phyloP scores from a whole-genome alignment of 2,329 filamentous ascomycete genomes.

The Meredithiella fracta region DNA sequence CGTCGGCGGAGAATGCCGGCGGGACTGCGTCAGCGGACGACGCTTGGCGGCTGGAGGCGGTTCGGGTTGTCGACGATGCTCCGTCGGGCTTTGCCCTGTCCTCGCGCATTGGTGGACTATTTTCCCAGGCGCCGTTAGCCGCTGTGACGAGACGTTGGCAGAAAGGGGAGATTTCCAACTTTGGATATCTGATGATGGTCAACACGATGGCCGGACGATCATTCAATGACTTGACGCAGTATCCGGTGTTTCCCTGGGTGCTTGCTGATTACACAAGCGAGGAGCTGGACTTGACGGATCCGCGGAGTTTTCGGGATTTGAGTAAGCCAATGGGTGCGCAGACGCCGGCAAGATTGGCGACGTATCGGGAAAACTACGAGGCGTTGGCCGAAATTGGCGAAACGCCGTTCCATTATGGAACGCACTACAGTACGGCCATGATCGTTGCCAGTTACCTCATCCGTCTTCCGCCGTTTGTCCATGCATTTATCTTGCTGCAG shows the following conservation, averaged over 20 bases:
- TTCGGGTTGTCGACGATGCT: slow-evolving; percentile 36
- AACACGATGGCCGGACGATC: slow-evolving; percentile 95
- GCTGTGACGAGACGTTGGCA: slow-evolving; percentile 72
- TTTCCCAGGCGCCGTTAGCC: slow-evolving; percentile 57
- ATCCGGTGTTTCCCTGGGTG: slow-evolving; percentile 96
- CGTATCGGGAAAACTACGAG: slow-evolving; percentile 70
- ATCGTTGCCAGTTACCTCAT: slow-evolving; percentile 95
- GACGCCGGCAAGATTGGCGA: slow-evolving; percentile 53
- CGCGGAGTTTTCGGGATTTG: slow-evolving; percentile 73
- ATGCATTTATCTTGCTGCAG: slow-evolving; percentile 85
- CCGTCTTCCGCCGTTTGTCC: slow-evolving; percentile 84
- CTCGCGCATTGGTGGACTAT: slow-evolving; percentile 57
- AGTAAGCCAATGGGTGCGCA: slow-evolving; percentile 96
- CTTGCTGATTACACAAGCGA: slow-evolving; percentile 90
- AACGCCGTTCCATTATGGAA: slow-evolving; percentile 90
- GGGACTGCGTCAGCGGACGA: slow-evolving; percentile 40
- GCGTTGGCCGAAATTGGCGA: slow-evolving; percentile 86
- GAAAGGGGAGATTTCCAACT: slow-evolving; percentile 90
- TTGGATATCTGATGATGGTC: slow-evolving; percentile 95
- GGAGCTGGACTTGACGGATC: slow-evolving; percentile 72
- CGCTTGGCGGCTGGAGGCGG: slow-evolving; percentile 75
- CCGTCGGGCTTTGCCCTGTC: slow-evolving; percentile 35
- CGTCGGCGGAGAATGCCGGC: slow-evolving; percentile 43
- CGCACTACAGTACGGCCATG: slow-evolving; percentile 98
- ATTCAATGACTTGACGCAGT: slow-evolving; percentile 96